These are phyloP conservation scores for Tanacetum coccineum DNA, from an alignment of 129 eudicot genomes.

Conservation along the genomic window DNA sequence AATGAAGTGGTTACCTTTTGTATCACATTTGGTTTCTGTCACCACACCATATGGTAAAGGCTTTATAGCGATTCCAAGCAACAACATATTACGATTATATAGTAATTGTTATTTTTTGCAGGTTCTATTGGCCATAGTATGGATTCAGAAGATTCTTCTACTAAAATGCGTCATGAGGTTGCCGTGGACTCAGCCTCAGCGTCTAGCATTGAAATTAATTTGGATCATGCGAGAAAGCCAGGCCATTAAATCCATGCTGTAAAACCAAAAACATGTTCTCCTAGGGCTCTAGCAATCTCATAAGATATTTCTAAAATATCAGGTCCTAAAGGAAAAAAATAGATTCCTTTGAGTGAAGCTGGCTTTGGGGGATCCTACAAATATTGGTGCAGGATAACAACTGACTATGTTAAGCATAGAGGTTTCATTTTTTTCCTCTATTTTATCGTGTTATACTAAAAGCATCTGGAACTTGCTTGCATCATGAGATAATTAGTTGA, in stretches of 20 bases:
- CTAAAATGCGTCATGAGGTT: slow-evolving; percentile 1
- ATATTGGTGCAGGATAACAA: slow-evolving; percentile 85
- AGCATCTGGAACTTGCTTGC: background rate
- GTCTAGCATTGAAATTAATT: slow-evolving; percentile 16
- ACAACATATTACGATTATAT: slow-evolving; percentile 2
- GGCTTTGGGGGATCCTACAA: slow-evolving; percentile 93
- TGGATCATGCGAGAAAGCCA: slow-evolving; percentile 29
- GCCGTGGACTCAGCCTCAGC: slow-evolving; percentile 19
- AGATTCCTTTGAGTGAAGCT: slow-evolving; percentile 81
- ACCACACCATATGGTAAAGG: slow-evolving; percentile 24
- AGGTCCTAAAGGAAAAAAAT: slow-evolving; percentile 66
- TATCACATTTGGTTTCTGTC: too few species aligned
- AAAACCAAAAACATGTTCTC: slow-evolving; percentile 24
- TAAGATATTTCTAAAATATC: slow-evolving; percentile 83
- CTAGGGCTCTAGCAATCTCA: slow-evolving; percentile 13
- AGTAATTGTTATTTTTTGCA: slow-evolving; percentile 18
- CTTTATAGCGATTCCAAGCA: slow-evolving; percentile 11
- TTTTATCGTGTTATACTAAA: background rate
- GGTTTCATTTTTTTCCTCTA: slow-evolving; percentile 30
- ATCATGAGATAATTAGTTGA: slow-evolving; percentile 8
- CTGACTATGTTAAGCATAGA: slow-evolving; percentile 75
- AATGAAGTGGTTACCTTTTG: too few species aligned
- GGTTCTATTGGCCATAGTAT: slow-evolving; percentile 25
- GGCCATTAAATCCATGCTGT: slow-evolving; percentile 29
- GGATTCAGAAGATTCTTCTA: slow-evolving; percentile 31